Evolutionary conservation across 73 alveolate species (phyloP).

Genomic region (Stentor roeselii): DNA sequence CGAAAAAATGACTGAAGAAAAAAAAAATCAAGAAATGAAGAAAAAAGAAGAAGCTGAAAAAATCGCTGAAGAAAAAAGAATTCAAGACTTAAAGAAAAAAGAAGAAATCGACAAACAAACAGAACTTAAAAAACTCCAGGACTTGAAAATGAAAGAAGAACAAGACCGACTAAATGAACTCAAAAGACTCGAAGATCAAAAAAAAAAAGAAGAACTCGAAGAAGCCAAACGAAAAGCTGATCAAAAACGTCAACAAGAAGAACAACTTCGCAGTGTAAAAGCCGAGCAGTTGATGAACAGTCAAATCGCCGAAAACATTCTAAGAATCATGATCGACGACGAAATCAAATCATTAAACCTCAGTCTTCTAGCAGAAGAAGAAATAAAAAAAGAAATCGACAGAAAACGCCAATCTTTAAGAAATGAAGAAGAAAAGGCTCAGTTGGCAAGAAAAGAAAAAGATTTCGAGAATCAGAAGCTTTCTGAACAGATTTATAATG

Average conservation of each 20-base stretch:
- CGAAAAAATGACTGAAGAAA: background rate
- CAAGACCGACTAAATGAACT: background rate
- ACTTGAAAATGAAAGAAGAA: background rate
- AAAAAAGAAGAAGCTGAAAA: background rate
- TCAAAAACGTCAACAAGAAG: conserved; percentile 1
- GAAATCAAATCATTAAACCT: background rate
- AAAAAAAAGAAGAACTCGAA: background rate
- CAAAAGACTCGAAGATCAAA: background rate
- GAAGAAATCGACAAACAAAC: background rate
- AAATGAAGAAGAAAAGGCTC: background rate
- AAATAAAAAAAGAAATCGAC: background rate
- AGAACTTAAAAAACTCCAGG: background rate
- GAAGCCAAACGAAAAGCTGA: background rate
- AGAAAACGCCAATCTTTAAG: background rate
- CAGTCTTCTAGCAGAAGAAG: background rate
- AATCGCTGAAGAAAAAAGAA: background rate
- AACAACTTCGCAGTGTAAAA: background rate
- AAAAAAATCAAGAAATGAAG: background rate
- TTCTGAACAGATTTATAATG: background rate
- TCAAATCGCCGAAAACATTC: background rate
- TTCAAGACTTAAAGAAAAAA: background rate
- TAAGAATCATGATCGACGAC: background rate
- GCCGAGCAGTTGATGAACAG: background rate
- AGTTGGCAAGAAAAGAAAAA: background rate
- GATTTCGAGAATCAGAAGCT: background rate